Conservation (phyloP, 192 early-diverging fungal species). For the Podila epigama region DNA sequence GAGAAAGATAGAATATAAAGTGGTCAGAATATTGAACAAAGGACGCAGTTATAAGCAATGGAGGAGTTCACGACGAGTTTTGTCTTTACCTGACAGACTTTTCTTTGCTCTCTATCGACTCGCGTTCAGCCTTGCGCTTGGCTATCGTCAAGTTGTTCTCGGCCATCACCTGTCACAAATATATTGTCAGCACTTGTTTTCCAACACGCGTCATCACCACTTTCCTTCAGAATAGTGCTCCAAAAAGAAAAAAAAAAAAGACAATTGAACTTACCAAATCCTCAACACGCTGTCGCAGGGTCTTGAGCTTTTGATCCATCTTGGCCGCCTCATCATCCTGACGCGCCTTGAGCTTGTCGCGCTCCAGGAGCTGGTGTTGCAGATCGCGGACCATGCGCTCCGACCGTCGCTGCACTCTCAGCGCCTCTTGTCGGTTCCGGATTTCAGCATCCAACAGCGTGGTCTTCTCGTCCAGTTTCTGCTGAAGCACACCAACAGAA, state of each 20-base stretch:
- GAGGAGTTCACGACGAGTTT: neutral
- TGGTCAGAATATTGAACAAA: neutral
- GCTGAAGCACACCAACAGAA: slow-evolving; percentile 63
- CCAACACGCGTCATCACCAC: neutral
- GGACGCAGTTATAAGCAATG: neutral
- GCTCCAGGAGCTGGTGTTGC: slow-evolving; percentile 85
- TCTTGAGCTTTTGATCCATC: slow-evolving; percentile 71
- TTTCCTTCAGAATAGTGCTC: neutral
- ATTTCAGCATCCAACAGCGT: slow-evolving; percentile 66
- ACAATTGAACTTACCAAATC: slow-evolving; percentile 58
- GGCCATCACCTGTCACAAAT: slow-evolving; percentile 19
- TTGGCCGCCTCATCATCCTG: slow-evolving; percentile 76
- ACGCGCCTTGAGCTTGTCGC: slow-evolving; percentile 73
- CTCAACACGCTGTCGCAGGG: slow-evolving; percentile 69
- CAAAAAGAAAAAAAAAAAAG: neutral
- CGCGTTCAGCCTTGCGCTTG: slow-evolving; percentile 45
- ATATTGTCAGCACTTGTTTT: neutral
- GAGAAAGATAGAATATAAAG: neutral
- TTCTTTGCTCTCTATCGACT: slow-evolving; percentile 44
- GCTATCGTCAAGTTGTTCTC: slow-evolving; percentile 47
- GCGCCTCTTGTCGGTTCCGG: slow-evolving; percentile 68
- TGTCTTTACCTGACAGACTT: slow-evolving; percentile 32
- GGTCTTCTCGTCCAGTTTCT: slow-evolving; percentile 67
- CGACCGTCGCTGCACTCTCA: slow-evolving; percentile 64
- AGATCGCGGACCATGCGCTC: slow-evolving; percentile 86